These are phyloP conservation scores for Fusarium secorum DNA, from an alignment of 2,329 filamentous ascomycete species.

Conservation along the genomic window DNA sequence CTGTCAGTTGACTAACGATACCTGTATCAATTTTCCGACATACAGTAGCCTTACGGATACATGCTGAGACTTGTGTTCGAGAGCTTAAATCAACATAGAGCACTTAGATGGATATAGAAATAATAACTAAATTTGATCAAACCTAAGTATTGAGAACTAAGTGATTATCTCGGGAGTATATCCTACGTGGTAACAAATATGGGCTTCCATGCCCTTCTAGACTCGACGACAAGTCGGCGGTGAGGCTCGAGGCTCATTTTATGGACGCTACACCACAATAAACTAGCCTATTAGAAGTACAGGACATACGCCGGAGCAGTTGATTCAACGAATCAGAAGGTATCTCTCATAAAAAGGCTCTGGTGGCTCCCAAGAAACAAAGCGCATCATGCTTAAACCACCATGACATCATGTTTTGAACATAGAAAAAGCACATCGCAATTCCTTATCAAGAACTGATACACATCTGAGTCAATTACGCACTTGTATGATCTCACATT, in stretches of 20 bases:
- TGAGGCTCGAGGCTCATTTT: not conserved
- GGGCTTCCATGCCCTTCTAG: not conserved
- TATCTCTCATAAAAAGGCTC: rapidly evolving
- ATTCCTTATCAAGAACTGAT: rapidly evolving
- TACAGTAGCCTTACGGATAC: too few species aligned
- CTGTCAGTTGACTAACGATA: not conserved
- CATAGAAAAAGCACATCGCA: not conserved
- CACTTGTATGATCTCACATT: rapidly evolving
- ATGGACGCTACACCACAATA: rapidly evolving
- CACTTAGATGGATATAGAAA: too few species aligned
- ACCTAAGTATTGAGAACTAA: rapidly evolving
- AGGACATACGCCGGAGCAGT: rapidly evolving
- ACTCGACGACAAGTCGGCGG: not conserved
- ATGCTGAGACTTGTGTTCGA: too few species aligned
- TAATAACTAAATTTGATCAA: not conserved
- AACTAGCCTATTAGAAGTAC: not conserved
- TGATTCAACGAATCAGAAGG: rapidly evolving
- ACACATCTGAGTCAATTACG: not conserved
- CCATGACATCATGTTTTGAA: constrained; percentile 1
- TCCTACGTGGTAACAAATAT: rapidly evolving
- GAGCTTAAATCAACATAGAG: too few species aligned
- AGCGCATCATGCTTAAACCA: constrained; percentile 2
- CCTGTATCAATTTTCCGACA: too few species aligned
- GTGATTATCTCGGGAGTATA: rapidly evolving
- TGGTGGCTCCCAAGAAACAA: not conserved